Evolutionary conservation across 2,329 filamentous ascomycete species (phyloP), one percentile per base, ranked within the genome.

Genomic region (Calonectria pseudoturangicola): DNA sequence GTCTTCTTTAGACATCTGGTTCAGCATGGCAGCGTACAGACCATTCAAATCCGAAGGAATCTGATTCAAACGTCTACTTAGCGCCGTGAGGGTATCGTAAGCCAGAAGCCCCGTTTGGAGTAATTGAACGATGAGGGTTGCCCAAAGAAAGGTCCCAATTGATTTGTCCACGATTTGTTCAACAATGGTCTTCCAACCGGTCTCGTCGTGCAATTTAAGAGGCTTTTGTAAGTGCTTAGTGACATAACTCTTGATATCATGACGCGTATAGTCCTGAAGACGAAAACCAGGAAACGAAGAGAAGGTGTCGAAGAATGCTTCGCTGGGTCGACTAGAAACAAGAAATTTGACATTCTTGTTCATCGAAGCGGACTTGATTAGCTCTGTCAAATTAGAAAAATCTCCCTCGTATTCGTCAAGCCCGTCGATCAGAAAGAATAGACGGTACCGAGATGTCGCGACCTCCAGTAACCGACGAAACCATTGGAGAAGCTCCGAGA

Each of bases 351-450:
- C 54, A 16, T 60, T 60, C 7, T 25, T 8, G 33, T 60, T 60
- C 12, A 33, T 16, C 13, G 54, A 60, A 12, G 54, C 54, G 2
- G 54, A 60, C 36, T 60, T 60, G 33, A 60, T 60, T 15, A 60
- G 21, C 15, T 60, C 54, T 3, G 54, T 25, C 13, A 60, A 13
- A 25, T 60, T 60, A 13, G 39, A 60, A 25, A 41, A 60, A 15
- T 60, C 54, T 18, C 54, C 54, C 15, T 60, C 54, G 21, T 60
- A 60, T n/a, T 60, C 54, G 30, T 60, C 54, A 16, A 60, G 54
- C 5, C 54, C 54, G 6, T 60, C 54, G 2, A 60, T 60, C 7
- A 60, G 39, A 25, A 60, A 60, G 54, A 39, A 60, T 16, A 60
- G 15, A 4, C 54, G 54, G 54, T 60, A 60, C 13, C 27, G 33